Percentiles rank a stretch among this genome's conserved stretches.
Conservation (phyloP, 179 eudicot genomes). For the Dionaea muscipula region DNA sequence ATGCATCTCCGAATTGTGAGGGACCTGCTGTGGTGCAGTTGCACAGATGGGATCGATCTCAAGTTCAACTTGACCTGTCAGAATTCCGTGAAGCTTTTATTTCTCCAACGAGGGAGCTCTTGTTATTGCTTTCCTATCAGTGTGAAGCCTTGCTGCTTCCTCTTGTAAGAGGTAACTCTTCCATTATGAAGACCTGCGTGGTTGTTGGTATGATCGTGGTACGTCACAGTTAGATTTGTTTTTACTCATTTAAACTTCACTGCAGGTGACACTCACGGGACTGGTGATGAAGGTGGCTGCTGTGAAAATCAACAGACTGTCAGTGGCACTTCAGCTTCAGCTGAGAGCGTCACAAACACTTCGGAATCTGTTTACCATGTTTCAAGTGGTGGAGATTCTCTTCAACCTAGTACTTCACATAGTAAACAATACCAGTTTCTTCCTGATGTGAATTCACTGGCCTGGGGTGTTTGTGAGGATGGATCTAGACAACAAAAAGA, state of each 20-base stretch:
- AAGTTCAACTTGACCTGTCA: slow-evolving; percentile 28
- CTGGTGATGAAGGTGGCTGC: slow-evolving; percentile 23
- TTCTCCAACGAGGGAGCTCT: slow-evolving; percentile 64
- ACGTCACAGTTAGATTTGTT: background rate
- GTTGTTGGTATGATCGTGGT: background rate
- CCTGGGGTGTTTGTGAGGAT: slow-evolving; percentile 85
- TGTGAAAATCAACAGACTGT: slow-evolving; percentile 21
- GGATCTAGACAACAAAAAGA: slow-evolving; percentile 44
- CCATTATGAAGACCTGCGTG: background rate
- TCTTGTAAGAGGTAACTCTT: slow-evolving; percentile 40
- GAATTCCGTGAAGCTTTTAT: slow-evolving; percentile 72
- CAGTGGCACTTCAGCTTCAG: slow-evolving; percentile 18
- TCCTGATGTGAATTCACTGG: slow-evolving; percentile 62
- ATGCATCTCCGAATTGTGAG: slow-evolving; percentile 17
- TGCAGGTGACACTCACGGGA: slow-evolving; percentile 38
- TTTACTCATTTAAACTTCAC: slow-evolving; percentile 1
- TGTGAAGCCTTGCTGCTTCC: slow-evolving; percentile 67
- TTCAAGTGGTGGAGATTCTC: slow-evolving; percentile 20
- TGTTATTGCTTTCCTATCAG: slow-evolving; percentile 56
- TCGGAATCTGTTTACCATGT: slow-evolving; percentile 28
- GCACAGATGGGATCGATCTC: slow-evolving; percentile 59
- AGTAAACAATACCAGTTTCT: slow-evolving; percentile 33
- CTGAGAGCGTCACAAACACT: slow-evolving; percentile 29
- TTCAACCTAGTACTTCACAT: slow-evolving; percentile 15
- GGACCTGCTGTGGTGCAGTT: slow-evolving; percentile 65